These are phyloP conservation scores for Canna indica DNA, from an alignment of 176 grass and related monocot species.

Conservation along the genomic window DNA sequence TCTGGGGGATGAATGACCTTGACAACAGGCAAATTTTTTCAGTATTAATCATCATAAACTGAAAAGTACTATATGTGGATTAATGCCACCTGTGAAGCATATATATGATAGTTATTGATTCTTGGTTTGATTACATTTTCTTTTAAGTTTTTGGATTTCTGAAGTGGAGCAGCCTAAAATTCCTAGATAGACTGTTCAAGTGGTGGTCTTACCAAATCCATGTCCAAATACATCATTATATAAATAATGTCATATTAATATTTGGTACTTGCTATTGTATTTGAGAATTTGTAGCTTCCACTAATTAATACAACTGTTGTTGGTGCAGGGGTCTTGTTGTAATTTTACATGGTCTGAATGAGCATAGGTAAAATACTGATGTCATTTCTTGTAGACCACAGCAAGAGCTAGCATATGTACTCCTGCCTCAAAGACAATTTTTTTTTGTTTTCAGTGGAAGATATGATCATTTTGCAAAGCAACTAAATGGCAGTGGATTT, in stretches of 20 bases:
- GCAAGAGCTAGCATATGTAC: not conserved
- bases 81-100: too few relatives aligned
- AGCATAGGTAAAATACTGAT: conserved; percentile 19
- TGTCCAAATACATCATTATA: not conserved
- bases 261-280: not conserved
- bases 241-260: not conserved
- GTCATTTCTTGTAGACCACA: not conserved
- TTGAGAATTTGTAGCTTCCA: not conserved
- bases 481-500: conserved; percentile 17
- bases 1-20: too few relatives aligned
- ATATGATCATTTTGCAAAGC: conserved; percentile 21
- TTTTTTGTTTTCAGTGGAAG: conserved; percentile 22
- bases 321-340: conserved; percentile 20
- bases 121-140: too few relatives aligned
- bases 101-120: too few relatives aligned
- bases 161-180: too few relatives aligned
- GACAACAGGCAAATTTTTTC: too few relatives aligned
- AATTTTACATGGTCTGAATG: conserved; percentile 25
- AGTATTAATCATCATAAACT: too few relatives aligned
- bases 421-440: not conserved
- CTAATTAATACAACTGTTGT: not conserved
- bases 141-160: too few relatives aligned
- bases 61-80: too few relatives aligned
- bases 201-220: not conserved
- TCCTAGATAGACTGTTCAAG: too few relatives aligned